Evolutionary conservation across 1,139 yeast genomes (phyloP).

Genomic region (Taphrina wiesneri): DNA sequence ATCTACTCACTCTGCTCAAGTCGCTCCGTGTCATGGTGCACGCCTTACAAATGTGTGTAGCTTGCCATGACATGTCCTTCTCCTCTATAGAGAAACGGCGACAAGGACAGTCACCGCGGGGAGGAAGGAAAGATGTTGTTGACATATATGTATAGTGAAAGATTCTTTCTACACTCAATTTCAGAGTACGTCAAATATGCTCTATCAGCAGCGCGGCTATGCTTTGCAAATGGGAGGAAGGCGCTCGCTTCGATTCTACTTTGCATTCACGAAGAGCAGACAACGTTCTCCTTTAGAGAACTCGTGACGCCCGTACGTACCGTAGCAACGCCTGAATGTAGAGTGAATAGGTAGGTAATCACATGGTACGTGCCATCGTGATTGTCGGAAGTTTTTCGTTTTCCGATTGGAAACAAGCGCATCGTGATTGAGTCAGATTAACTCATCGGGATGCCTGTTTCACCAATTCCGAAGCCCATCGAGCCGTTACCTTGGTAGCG

Average conservation of each 20-base stretch:
- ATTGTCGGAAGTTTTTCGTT: no score
- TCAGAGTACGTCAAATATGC: not conserved
- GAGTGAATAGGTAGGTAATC: not conserved
- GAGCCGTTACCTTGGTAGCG: conserved; percentile 38
- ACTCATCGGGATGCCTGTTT: conserved; percentile 15
- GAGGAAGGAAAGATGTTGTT: no score
- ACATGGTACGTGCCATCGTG: not conserved
- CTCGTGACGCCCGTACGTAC: not conserved
- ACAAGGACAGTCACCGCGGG: no score
- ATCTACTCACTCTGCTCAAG: no score
- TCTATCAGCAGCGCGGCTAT: not conserved
- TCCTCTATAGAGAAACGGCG: no score
- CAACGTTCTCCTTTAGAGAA: not conserved
- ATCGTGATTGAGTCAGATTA: no score
- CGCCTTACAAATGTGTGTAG: no score
- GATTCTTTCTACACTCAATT: not conserved
- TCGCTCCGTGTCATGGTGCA: no score
- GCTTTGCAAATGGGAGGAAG: not conserved
- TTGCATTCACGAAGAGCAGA: not conserved
- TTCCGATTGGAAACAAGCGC: no score
- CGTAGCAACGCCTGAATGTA: not conserved
- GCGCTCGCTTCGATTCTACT: not conserved
- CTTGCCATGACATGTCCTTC: no score
- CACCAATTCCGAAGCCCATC: conserved; percentile 39
- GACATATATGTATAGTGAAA: conserved; percentile 5